Evolutionary conservation across 2,329 filamentous ascomycete species (phyloP), one percentile per base, ranked within the genome.

Genomic region (Coniochaeta sp.): DNA sequence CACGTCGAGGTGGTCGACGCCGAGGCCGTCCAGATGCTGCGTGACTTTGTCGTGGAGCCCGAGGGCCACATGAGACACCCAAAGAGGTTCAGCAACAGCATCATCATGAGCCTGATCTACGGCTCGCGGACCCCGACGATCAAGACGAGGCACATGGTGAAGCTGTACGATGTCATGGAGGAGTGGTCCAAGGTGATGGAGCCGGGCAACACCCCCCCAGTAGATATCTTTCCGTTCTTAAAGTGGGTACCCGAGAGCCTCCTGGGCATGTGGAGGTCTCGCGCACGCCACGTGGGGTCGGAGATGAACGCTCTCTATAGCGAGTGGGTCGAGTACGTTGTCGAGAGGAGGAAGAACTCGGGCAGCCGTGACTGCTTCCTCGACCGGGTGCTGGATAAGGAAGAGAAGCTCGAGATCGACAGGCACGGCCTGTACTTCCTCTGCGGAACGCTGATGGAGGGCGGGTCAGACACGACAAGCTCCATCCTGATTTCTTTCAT

Each of bases 21-120:
- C 0, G 81, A 84, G 65, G 75, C 74, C 0, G 68, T 69, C 2
- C 79, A 82, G 66, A 74, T 82, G 71, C 61, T 81, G 5, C 65
- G 69, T 11, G 80, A 82, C 63, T 77, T 77, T 62, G 61, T 77
- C 17, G 54, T 70, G 0, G 60, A 67, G 0, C 78, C 79, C 0
- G 70, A 74, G 28, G 61, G 77, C n/a, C 72, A 76, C 54, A 80
- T 81, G 77, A 60, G 71, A 33, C 78, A 81, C 63, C 74, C 79
- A 0, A 77, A 77, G 63, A 70, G 81, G 2, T 80, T 74, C 61
- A 78, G 73, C 57, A 82, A 82, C 62, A 80, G 77, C 61, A 74
- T 81, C 58, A 79, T 71, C 28, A 80, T 76, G 70, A 73, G 69
- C 44, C 64, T 78, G 61, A 68, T 74, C 16, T 77, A 71, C 60